Conservation (phyloP, 2,329 filamentous ascomycete species). For the Aspergillus versicolor region DNA sequence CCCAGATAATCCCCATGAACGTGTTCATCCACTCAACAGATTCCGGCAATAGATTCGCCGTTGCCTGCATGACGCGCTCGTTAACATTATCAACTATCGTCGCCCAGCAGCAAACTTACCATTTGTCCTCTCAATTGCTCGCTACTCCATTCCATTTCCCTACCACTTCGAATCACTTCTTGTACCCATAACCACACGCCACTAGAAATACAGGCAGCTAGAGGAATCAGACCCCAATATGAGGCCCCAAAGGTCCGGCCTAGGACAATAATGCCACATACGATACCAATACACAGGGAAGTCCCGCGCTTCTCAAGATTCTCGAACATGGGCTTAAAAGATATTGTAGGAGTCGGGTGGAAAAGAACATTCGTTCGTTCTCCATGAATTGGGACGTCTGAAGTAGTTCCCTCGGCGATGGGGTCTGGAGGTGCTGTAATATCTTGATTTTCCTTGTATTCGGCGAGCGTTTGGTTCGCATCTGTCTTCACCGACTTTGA, state of each 20-base stretch:
- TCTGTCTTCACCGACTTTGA: conserved; percentile 65
- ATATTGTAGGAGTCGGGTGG: conserved; percentile 86
- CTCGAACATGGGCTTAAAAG: conserved; percentile 84
- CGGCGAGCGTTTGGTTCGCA: conserved; percentile 67
- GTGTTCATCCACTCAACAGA: conserved; percentile 97
- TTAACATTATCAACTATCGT: background rate
- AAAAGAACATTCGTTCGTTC: conserved; percentile 97
- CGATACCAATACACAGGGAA: conserved; percentile 67
- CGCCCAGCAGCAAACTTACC: conserved; percentile 39
- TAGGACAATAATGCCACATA: conserved; percentile 70
- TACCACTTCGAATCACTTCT: conserved; percentile 76
- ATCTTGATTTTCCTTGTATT: conserved; percentile 85
- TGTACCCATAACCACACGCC: conserved; percentile 89
- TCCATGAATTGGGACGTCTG: conserved; percentile 91
- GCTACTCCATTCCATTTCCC: conserved; percentile 82
- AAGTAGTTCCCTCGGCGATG: conserved; percentile 75
- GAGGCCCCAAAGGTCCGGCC: conserved; percentile 78
- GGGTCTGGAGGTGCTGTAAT: conserved; percentile 89
- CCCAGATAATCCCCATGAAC: conserved; percentile 80
- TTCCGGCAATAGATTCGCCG: conserved; percentile 85
- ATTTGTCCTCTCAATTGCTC: conserved; percentile 83
- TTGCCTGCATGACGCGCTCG: conserved; percentile 52
- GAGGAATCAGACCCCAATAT: conserved; percentile 71
- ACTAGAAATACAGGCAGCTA: conserved; percentile 69
- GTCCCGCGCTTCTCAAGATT: conserved; percentile 73